phyloP scores from a whole-genome alignment of 2,329 filamentous ascomycete species.

The Ascochyta pisi region DNA sequence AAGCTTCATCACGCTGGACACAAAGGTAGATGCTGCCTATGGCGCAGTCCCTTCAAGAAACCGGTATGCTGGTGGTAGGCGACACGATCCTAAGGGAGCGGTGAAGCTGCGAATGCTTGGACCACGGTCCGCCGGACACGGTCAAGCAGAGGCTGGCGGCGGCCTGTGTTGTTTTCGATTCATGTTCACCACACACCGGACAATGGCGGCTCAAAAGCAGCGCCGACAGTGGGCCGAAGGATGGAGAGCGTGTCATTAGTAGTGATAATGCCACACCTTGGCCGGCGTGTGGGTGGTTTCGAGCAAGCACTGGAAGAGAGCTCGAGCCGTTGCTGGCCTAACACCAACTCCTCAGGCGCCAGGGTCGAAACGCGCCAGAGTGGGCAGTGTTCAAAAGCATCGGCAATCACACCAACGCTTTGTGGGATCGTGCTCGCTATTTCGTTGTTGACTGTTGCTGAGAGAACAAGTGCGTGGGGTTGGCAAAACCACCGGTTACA shows the following conservation, averaged over 20 bases:
- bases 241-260: constrained; percentile 5
- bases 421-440: constrained; percentile 11
- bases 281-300: constrained; percentile 35
- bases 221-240: constrained; percentile 16
- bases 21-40: constrained; percentile 28
- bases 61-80: constrained; percentile 37
- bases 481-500: background rate
- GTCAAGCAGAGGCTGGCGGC: background rate
- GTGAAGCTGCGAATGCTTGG: constrained; percentile 38
- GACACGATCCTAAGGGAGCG: constrained; percentile 39
- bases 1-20: constrained; percentile 35
- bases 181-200: constrained; percentile 18
- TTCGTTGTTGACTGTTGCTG: no score
- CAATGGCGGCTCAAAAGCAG: constrained; percentile 9
- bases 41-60: constrained; percentile 20
- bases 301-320: constrained; percentile 15
- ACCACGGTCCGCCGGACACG: constrained; percentile 8
- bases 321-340: constrained; percentile 18
- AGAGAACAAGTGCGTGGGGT: background rate
- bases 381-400: constrained; percentile 12
- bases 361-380: constrained; percentile 21
- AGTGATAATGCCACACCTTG: constrained; percentile 33
- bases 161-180: constrained; percentile 14
- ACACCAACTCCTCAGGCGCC: constrained; percentile 18
- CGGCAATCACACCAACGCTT: constrained; percentile 7